Base-by-base conservation (phyloP, 2,329 filamentous ascomycete genomes). In the Colletotrichum cuscutae region DNA sequence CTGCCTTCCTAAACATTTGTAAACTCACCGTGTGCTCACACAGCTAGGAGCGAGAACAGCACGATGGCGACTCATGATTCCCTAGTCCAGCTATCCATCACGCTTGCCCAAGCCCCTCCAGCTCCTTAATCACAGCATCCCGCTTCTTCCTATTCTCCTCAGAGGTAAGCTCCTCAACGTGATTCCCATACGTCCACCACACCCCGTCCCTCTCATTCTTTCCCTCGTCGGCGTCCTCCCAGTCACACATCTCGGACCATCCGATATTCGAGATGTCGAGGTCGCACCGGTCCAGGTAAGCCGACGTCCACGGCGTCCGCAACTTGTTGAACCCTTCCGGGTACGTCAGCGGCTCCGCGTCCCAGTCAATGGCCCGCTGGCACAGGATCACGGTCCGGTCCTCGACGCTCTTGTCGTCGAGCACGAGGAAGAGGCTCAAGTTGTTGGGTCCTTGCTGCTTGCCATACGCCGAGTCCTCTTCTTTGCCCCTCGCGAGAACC, bases 261-360 rank as follows among this genome's bases (percentile, higher is more conserved):
- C 15, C 13, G 2, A 62, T 32, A 24, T 62, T 62, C 35, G 42
- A 15, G 26, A 62, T 52, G 42, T 62, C 26, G 42, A 62, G 59
- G 42, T 62, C 52, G 59, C 59, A 62, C 59, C 59, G 52, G 11
- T 49, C 24, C 24, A 52, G 5, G 42, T 52, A 62, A 9, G 69
- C 42, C 22, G 26, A 13, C 5, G 59, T 22, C 42, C 59, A 62
- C n/a, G 26, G 42, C 19, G 59, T 32, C 35, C 59, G 37, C 26
- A 24, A n/a, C 26, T 62, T 62, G 42, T 62, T 62, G 19, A 62
- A 62, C 24, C 42, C n/a, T 26, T 52, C 59, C 15, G 59, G 59
- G 19, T 22, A 62, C 24, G 5, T n/a, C 24, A 62, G 28, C 26
- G 37, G 24, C 15, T 62, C 59, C 9, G 59, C 59, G 11, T 52